Evolutionary conservation across 129 eudicot genomes (phyloP), one percentile per base, ranked within the genome.

Genomic region (Artemisia tridentata): DNA sequence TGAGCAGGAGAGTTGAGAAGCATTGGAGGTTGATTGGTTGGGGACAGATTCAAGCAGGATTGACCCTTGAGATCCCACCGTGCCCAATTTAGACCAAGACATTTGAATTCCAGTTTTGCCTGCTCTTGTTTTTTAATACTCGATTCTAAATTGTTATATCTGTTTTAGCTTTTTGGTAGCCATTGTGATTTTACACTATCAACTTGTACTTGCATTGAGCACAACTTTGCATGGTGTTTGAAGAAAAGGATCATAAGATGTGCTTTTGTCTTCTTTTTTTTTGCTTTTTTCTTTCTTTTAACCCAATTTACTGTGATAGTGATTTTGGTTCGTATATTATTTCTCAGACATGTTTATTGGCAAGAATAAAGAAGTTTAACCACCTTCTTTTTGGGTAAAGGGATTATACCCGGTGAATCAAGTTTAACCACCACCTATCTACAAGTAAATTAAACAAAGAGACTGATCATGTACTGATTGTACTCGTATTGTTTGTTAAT

Each of bases 11-110:
- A 45, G 96, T 93, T 4, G 98, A 93, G 78, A 89, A 90, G 86
- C 98, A 93, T 56, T 93, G 98, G 98, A 95, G 98, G 49, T 86
- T 93, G 25, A 93, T 93, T 19, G 98, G 98, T 34, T 93, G 98
- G 98, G 98, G 98, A 29, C 95, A 89, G 72, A 93, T 93, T 78
- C 96, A 89, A 79, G 98, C 98, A 17, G 98, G 98, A 63, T 76
- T 67, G 2, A 89, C 97, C 19, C 95, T 93, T 18, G 98, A 93
- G 0, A 82, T 93, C 70, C 98, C 98, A 73, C 96, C 98, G 9
- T 85, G 86, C 56, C 96, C 98, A 16, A 82, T 93, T 46, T 89
- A 80, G 82, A 69, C 56, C 1, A 0, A 29, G 16, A 53, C 51
- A 77, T 77, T 54, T 78, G 81, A 64, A 62, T 46, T 78, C 81